Evolutionary conservation across 306 rosid genomes (phyloP), one percentile per base, ranked within the genome.

Genomic region (Vigna radiata): DNA sequence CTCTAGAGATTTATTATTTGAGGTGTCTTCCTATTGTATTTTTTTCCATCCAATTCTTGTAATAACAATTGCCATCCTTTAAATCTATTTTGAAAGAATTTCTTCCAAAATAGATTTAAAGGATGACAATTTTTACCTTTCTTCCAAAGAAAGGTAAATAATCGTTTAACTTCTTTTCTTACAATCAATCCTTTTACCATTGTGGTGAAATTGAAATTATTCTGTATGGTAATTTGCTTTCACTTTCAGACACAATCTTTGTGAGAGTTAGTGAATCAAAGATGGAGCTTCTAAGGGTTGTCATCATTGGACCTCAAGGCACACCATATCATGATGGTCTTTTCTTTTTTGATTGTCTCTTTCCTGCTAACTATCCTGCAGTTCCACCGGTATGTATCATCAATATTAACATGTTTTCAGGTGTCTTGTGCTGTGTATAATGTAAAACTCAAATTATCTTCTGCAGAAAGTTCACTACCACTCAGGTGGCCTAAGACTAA

Each of bases 291-390:
- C 77, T 92, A 15, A 84, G 97, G 86, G 91, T 91, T 44, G 96
- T 78, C 52, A 87, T 92, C 41, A 49, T 90, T 76, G 97, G 97
- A 81, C 91, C 97, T 77, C 63, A 84, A 39, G 91, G 97, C 80
- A 92, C 97, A 43, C 97, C 96, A 4, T 92, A 92, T 80, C 97
- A 92, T 62, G 97, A 92, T 48, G 96, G 97, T 37, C 89, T 92
- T 77, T 92, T 92, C 86, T 89, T 87, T 70, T 92, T 92, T 41
- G 97, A 92, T 79, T 92, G 96, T 74, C 61, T 85, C 64, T 92
- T 92, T 72, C 93, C 93, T 48, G 6, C 79, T 11, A 50, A 43
- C 75, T 92, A 90, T 77, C 97, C 97, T 33, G 79, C 77, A 11
- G 58, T 21, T 70, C 97, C 96, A 71, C 97, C 97, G 2, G 97